A percentile compares a stretch with the other conserved stretches of the same genome.
Conservation (phyloP, 2,329 filamentous ascomycete species). For the Cryphonectria naterciae region DNA sequence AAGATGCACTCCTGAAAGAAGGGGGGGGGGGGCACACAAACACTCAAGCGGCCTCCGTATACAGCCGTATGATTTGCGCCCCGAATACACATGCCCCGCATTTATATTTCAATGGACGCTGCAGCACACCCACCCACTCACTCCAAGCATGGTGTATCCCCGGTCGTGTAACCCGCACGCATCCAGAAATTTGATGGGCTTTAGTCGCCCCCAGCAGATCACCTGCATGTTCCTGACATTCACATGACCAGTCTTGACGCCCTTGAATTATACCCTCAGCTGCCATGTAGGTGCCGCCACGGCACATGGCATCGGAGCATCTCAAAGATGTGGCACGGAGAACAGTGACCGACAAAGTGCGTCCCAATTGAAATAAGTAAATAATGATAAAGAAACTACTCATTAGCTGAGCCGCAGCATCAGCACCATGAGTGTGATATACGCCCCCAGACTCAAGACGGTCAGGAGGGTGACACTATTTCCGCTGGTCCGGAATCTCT, state of each 20-base stretch:
- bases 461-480: slow-evolving; percentile 65
- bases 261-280: slow-evolving; percentile 2
- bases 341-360: not conserved
- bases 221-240: slow-evolving; percentile 22
- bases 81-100: slow-evolving; percentile 18
- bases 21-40: not conserved
- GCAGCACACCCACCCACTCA: slow-evolving; percentile 18
- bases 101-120: slow-evolving; percentile 1
- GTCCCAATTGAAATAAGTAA: not conserved
- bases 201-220: slow-evolving; percentile 21
- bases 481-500: slow-evolving; percentile 66
- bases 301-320: slow-evolving; percentile 1
- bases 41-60: not conserved
- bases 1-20: not conserved
- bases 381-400: not conserved
- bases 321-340: not conserved
- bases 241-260: slow-evolving; percentile 25
- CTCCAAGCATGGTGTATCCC: not conserved
- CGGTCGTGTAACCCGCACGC: slow-evolving; percentile 14
- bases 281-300: slow-evolving; percentile 16
- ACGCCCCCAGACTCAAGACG: slow-evolving; percentile 59
- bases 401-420: slow-evolving; percentile 50
- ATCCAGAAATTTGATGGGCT: not conserved
- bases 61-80: not conserved
- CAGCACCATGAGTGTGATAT: slow-evolving; percentile 60